Base-by-base conservation (phyloP, 2,329 filamentous ascomycete genomes). In the Tolypocladium tundrense region DNA sequence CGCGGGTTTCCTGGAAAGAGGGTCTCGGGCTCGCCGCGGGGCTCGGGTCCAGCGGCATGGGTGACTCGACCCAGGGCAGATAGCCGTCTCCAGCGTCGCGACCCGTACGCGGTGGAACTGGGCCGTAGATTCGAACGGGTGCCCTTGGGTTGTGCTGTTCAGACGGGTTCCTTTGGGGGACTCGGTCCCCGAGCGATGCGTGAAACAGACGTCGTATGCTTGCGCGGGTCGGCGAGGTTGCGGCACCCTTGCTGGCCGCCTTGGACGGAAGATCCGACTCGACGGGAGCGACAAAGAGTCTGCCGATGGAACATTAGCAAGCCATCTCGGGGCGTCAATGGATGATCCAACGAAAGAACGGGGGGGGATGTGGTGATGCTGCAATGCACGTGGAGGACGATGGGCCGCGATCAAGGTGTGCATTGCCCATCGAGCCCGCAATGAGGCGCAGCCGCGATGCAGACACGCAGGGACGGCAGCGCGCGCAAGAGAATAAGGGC, bases 271-370 rank as follows among this genome's bases (percentile, higher is more conserved):
- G 57, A 60, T 78, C 75, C 53, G 76, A 76, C 62, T 77, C 73
- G 61, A 77, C 72, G 40, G 75, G 76, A 42, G 76, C 74, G 56
- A 78, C 65, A 61, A 78, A 80, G 39, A 79, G 68, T 61, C 78
- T 80, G 60, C 33, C 58, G 56, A 57, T 40, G 55, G 57, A 60
- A 53, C 58, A 59, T 64, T 57, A 67, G 62, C 52, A 41, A 31
- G 21, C 40, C 5, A 14, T 5, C 35, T 41, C 6, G 7, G 37
- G 14, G 19, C 16, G 31, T 21, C 7, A 10, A 27, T 16, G 16
- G 14, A 7, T 8, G 13, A 16, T 27, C 21, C 6, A 31, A 37
- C 7, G 31, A 40, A 31, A 40, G 37, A 42, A 35, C 3, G 21
- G n/a, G 37, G 8, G 37, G 19, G 11, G 35, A 13, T 31, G 19